Base-by-base conservation (phyloP, 2,329 filamentous ascomycete genomes). In the Fusarium coicis region DNA sequence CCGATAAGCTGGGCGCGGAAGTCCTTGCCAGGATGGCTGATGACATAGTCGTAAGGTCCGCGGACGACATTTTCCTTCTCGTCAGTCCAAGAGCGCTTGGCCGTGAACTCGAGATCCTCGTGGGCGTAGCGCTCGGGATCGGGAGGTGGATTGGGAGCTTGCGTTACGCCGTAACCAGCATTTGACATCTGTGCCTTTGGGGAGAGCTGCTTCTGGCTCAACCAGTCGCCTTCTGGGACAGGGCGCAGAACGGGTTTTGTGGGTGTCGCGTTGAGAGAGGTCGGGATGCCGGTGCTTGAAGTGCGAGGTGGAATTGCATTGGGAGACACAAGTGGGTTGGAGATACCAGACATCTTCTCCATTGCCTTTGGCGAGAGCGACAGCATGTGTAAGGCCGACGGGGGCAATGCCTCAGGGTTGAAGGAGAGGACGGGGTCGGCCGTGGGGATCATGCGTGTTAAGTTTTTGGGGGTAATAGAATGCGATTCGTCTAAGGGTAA, bases 21-120 rank as follows among this genome's bases (percentile, higher is more conserved):
- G 81, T 96, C 93, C 83, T 97, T 96, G 73, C 94, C 94, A 0
- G 93, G 93, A 72, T 95, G 92, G 49, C 89, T 88, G 77, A 91
- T 88, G 70, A 96, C 87, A 81, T 97, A 97, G 79, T 96, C 92
- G 77, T 91, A 97, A 2, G 94, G 94, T 0, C 91, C 94, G 53
- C 91, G 85, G 59, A 97, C 85, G 68, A 96, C 91, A 80, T 89
- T 90, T 81, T 96, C 93, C 84, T 96, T 96, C 77, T 93, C 89
- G 4, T 86, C 82, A 11, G 89, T 90, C 93, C 93, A 96, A 23
- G 87, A 85, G 66, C 84, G 84, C 72, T 82, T 83, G 7, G 83
- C 81, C 5, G 82, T 82, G 77, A 87, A 88, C 79, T 88, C 85
- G 72, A 90, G 84, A 78, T 90, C 87, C 68, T 89, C 86, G 56